These are phyloP conservation scores for Smallanthus sonchifolius DNA, from an alignment of 129 eudicot species.

Conservation along the genomic window DNA sequence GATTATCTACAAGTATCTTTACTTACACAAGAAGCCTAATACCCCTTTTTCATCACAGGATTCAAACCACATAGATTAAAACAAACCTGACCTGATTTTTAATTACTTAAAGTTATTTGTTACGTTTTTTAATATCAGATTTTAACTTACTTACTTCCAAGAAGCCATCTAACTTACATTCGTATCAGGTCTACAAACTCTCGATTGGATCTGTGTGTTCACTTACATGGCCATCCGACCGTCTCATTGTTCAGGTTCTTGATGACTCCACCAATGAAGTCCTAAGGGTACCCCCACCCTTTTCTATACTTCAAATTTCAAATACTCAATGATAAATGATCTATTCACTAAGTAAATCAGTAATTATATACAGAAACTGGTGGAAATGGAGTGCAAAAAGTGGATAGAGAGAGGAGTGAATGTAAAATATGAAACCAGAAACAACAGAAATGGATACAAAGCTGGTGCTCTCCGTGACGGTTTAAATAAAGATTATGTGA, in stretches of 20 bases:
- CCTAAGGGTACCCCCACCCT: slow-evolving; percentile 48
- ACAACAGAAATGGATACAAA: slow-evolving; percentile 82
- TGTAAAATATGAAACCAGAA: slow-evolving; percentile 67
- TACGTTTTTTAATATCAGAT: not conserved
- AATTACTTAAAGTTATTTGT: not conserved
- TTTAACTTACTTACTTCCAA: not conserved
- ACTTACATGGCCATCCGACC: slow-evolving; percentile 74
- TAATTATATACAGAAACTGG: slow-evolving; percentile 48
- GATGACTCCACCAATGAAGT: slow-evolving; percentile 83
- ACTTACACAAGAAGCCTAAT: not conserved
- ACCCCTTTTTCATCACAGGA: not conserved
- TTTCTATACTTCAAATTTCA: not conserved
- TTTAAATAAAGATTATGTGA: slow-evolving; percentile 57
- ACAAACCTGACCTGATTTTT: not conserved
- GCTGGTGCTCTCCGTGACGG: slow-evolving; percentile 91
- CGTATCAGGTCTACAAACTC: slow-evolving; percentile 75
- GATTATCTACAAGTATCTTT: not conserved
- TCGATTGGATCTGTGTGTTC: slow-evolving; percentile 78
- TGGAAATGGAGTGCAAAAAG: slow-evolving; percentile 64
- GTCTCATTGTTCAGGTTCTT: slow-evolving; percentile 73
- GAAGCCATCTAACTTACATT: slow-evolving; percentile 8
- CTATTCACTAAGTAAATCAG: not conserved
- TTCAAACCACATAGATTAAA: no score
- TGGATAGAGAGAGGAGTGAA: slow-evolving; percentile 70
- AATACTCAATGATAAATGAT: not conserved